phyloP scores from a whole-genome alignment of 306 rosid genomes.

The Cicer bijugum region DNA sequence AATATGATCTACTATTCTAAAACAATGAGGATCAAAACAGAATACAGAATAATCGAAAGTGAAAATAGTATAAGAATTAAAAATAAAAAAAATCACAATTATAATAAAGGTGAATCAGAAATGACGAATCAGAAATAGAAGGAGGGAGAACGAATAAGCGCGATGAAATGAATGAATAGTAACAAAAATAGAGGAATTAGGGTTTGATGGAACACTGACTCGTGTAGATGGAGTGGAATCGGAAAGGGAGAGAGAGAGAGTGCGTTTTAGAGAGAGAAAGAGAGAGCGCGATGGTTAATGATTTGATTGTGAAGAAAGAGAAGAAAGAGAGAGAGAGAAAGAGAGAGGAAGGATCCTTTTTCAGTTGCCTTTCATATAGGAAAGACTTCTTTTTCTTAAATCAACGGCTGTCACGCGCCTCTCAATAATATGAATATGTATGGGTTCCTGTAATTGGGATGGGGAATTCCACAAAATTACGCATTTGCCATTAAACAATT shows the following conservation, averaged over 20 bases:
- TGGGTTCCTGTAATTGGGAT: no score
- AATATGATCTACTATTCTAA: neutral
- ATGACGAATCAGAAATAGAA: neutral
- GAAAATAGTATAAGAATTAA: neutral
- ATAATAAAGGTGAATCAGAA: neutral
- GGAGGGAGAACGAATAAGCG: neutral
- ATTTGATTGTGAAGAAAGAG: slow-evolving; percentile 2
- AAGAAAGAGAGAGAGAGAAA: neutral
- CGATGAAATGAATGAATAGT: neutral
- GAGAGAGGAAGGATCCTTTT: neutral
- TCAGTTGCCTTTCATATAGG: slow-evolving; percentile 29
- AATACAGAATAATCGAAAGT: neutral
- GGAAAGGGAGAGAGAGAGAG: neutral
- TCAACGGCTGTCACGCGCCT: slow-evolving; percentile 41
- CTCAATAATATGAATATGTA: neutral
- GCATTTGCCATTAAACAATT: no score
- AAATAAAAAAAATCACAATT: neutral
- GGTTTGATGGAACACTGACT: slow-evolving; percentile 41
- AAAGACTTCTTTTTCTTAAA: slow-evolving; percentile 4
- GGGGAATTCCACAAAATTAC: no score
- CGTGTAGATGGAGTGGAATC: slow-evolving; percentile 20
- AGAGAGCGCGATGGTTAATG: neutral
- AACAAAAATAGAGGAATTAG: slow-evolving; percentile 18
- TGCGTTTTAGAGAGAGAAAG: neutral
- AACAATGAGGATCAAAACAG: slow-evolving; percentile 7